Base-by-base conservation (phyloP, 2,329 filamentous ascomycete genomes). In the Botryosphaeria dothidea region DNA sequence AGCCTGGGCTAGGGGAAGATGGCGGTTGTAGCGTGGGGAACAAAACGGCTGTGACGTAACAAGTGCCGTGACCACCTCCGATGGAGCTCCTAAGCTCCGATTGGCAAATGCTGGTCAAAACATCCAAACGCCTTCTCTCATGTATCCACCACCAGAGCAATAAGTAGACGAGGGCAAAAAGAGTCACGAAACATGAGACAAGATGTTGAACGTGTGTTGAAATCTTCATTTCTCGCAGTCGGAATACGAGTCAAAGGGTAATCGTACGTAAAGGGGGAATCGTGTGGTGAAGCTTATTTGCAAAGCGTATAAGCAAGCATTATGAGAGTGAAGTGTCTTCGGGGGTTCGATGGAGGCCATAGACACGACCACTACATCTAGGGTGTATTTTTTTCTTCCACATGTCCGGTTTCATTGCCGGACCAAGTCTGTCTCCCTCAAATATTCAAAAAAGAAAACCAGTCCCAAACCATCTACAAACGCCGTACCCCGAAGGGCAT, bases 221-320 rank as follows among this genome's bases (percentile, higher is more conserved):
- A 46, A 58, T 58, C 56, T 46, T 58, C 38, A 58, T 58, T 52
- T 58, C 56, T 58, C 56, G 56, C 56, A 58, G 27, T 45, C 36
- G 11, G 11, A 17, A 29, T 34, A 58, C 56, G 56, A 58, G 41
- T 45, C 21, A 19, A 34, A 17, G 21, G 29, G 29, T 15, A 52
- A 46, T 58, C 41, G 15, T 57, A 13, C 54, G 25, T 45, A 25
- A 46, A 43, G 56, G 56, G 54, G 56, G 56, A 58, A 58, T 58
- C 56, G 56, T 58, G 36, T 38, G 46, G 23, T 46, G 23, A 25
- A 45, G 27, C 56, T 31, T 31, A 31, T 57, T n/a, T 45, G 56
- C 38, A 34, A 41, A 58, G 38, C 38, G 27, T 57, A 57, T 57
- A 43, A 57, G 52, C 52, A 57, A 57, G 52, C 56, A 58, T 58